Conservation (phyloP, 345 rosid genomes). For the Populus tremula region DNA sequence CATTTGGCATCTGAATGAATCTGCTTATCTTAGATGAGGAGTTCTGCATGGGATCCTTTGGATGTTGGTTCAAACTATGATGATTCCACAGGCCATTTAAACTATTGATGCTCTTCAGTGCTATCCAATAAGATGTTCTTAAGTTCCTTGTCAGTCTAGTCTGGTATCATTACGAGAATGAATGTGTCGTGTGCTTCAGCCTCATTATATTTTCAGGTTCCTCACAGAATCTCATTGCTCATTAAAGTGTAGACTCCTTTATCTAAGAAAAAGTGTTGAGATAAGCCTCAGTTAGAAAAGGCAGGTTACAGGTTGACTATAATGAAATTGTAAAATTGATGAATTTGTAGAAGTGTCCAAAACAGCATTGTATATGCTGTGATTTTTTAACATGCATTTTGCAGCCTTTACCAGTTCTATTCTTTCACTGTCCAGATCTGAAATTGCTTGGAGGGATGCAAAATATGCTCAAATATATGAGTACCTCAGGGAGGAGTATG, state of each 20-base stretch:
- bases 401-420: not conserved
- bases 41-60: not conserved
- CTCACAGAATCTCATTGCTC: not conserved
- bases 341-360: not conserved
- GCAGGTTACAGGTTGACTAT: not conserved
- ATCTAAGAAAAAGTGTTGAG: not conserved
- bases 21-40: not conserved
- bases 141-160: not conserved
- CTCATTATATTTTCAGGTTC: not conserved
- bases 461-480: slow-evolving; percentile 87
- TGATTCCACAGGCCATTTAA: not conserved
- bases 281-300: not conserved
- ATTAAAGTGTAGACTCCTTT: not conserved
- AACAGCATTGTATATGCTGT: not conserved
- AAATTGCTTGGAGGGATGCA: slow-evolving; percentile 97
- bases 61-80: not conserved
- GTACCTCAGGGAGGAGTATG: slow-evolving; percentile 87
- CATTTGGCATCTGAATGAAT: not conserved
- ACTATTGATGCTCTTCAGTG: not conserved
- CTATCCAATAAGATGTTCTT: not conserved
- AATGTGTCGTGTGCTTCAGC: not conserved
- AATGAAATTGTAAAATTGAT: not conserved
- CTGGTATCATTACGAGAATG: not conserved
- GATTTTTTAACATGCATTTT: not conserved
- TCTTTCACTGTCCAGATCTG: slow-evolving; percentile 53